A percentile compares a stretch with the other conserved stretches of the same genome.
These are phyloP conservation scores for Venturia effusa DNA, from an alignment of 2,329 filamentous ascomycete genomes.

Conservation along the genomic window DNA sequence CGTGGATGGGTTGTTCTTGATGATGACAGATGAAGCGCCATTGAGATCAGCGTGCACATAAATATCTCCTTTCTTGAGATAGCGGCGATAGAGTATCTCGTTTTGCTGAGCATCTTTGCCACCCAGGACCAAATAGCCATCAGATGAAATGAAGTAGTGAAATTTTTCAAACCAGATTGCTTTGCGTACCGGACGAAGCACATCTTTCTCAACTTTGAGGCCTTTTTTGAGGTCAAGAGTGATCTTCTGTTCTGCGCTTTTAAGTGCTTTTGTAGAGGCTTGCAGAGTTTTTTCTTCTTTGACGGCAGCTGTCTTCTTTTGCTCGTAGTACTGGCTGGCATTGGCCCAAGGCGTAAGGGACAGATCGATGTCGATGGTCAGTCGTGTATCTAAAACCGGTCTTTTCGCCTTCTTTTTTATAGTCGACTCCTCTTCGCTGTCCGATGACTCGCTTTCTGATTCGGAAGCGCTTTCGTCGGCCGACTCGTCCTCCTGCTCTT, in stretches of 20 bases:
- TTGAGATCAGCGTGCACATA: conserved; percentile 86
- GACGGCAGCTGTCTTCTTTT: conserved; percentile 69
- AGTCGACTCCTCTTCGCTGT: conserved; percentile 38
- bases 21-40: conserved; percentile 72
- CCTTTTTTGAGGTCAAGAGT: conserved; percentile 74
- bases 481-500: conserved; percentile 47
- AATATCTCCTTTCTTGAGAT: conserved; percentile 79
- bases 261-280: conserved; percentile 72
- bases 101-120: conserved; percentile 84
- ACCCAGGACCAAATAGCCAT: conserved; percentile 84
- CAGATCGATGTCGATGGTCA: conserved; percentile 79
- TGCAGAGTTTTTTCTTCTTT: conserved; percentile 82
- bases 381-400: conserved; percentile 24
- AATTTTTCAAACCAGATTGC: conserved; percentile 98
- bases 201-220: conserved; percentile 82
- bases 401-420: conserved; percentile 17
- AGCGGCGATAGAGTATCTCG: conserved; percentile 79
- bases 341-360: conserved; percentile 77
- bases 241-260: conserved; percentile 85
- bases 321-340: conserved; percentile 82
- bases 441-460: conserved; percentile 53
- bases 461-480: conserved; percentile 48
- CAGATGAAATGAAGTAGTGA: conserved; percentile 86
- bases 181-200: conserved; percentile 71
- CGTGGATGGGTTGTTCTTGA: conserved; percentile 74